Evolutionary conservation across 352 stramenopile genomes (phyloP).

Genomic region (Pilasporangium apinafurcum): DNA sequence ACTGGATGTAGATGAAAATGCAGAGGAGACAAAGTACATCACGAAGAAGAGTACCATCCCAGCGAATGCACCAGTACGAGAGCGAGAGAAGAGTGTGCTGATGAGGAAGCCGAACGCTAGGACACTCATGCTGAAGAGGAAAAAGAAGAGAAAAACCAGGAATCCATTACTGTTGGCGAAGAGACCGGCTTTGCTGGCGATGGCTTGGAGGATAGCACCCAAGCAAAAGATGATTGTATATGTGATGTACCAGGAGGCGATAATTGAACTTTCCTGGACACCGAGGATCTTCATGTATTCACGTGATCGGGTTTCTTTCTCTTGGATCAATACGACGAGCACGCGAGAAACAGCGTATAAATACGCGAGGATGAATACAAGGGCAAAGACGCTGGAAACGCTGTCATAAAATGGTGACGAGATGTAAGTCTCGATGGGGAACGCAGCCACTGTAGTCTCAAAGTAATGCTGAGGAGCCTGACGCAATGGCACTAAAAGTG

Average conservation of each 20-base stretch:
- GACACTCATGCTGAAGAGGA: conserved; percentile 58
- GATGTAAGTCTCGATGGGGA: conserved; percentile 39
- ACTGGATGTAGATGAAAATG: conserved; percentile 28
- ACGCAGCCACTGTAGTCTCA: conserved; percentile 19
- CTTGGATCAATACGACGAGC: conserved; percentile 34
- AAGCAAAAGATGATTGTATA: conserved; percentile 79
- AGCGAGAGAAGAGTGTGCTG: conserved; percentile 73
- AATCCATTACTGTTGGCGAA: conserved; percentile 34
- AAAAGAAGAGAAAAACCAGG: conserved; percentile 65
- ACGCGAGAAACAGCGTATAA: conserved; percentile 66
- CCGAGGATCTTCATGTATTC: conserved; percentile 75
- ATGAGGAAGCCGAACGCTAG: conserved; percentile 66
- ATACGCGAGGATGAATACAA: conserved; percentile 87
- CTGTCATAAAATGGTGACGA: conserved; percentile 61
- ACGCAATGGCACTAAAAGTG: conserved; percentile 28
- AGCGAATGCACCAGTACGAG: conserved; percentile 58
- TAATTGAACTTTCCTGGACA: conserved; percentile 46
- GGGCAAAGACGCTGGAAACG: conserved; percentile 53
- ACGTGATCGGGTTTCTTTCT: conserved; percentile 61
- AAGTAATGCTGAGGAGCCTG: conserved; percentile 42
- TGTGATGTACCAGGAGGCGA: conserved; percentile 76
- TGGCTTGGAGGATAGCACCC: conserved; percentile 49
- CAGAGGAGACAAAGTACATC: conserved; percentile 78
- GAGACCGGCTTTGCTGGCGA: conserved; percentile 40
- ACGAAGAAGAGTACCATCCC: conserved; percentile 87